Base-by-base conservation (phyloP, 371 early-diverging fungal species). In the Fennellomyces sp. region DNA sequence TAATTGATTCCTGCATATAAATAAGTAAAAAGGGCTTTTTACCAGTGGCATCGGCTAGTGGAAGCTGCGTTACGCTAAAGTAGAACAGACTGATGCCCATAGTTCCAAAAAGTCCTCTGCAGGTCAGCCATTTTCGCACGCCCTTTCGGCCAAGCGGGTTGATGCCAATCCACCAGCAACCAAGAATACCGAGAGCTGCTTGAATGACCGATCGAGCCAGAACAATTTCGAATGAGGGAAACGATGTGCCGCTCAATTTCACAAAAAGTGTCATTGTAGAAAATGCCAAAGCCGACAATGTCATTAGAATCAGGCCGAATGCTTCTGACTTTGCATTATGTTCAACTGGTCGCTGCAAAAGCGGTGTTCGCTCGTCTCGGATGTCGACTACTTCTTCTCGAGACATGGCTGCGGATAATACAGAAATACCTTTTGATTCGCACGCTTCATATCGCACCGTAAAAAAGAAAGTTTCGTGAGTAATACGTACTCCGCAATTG, bases 1-100 rank as follows among this genome's bases (percentile, higher is more conserved):
- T 30, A 47, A 31, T 48, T 36, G 15, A 53, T 10, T 15, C 21
- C 5, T 33, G 31, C 15, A 23, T 17, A 23, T 2, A 17, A 23
- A 17, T 13, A 11, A 48, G 13, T 11, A 48, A 33, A 35, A 10
- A 38, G 25, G 38, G 19, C 15, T 39, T 15, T 25, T 52, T n/a
- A 77, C 78, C 90, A 11, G 89, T 91, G n/a, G 91, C 91, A 66
- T 93, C 94, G 7, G 86, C 86, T 52, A 93, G 62, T 1, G 91
- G 83, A 70, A 92, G 69, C 21, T 80, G 72, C 5, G 88, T 84
- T 5, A 92, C 48, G n/a, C 87, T 81, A 53, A 79, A 90, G 64
- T 89, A 93, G 63, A 86, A 91, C 11, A 87, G 71, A 0, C 80
- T 86, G 35, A 91, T 65, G 0, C 89, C 91, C 27, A 86, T 60